Percentiles rank a stretch among this genome's conserved stretches.
These are phyloP conservation scores for Aspergillus hiratsukae DNA, from an alignment of 2,329 filamentous ascomycete genomes.

Conservation along the genomic window DNA sequence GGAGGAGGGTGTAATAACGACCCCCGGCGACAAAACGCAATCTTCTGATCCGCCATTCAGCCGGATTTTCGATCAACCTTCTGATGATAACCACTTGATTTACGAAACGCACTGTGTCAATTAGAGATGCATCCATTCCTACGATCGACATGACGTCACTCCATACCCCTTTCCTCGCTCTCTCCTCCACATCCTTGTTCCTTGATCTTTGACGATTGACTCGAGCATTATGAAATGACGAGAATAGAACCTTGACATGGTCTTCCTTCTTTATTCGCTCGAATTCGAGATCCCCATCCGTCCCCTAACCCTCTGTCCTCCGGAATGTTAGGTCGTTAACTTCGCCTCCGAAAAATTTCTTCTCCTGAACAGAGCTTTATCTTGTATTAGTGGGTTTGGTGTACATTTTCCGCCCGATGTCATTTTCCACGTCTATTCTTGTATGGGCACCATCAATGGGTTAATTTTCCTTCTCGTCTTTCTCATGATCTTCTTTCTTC, in stretches of 20 bases:
- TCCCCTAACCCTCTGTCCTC: neutral
- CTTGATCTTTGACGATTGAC: slow-evolving; percentile 1
- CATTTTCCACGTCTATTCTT: slow-evolving; percentile 25
- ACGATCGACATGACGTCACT: slow-evolving; percentile 3
- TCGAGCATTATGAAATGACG: slow-evolving; percentile 13
- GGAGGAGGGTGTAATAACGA: slow-evolving; percentile 42
- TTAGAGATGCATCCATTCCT: slow-evolving; percentile 19
- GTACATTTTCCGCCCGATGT: neutral
- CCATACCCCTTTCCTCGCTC: slow-evolving; percentile 7
- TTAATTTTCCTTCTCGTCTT: neutral
- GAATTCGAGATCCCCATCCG: neutral
- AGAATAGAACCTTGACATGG: slow-evolving; percentile 6
- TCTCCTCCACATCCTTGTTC: slow-evolving; percentile 3
- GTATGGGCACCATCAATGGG: slow-evolving; percentile 14
- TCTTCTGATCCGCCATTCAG: slow-evolving; percentile 44
- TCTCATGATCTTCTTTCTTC: slow-evolving; percentile 8
- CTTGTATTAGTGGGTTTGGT: neutral
- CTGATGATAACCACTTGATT: slow-evolving; percentile 28
- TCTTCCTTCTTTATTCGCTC: neutral
- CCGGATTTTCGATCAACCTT: slow-evolving; percentile 44
- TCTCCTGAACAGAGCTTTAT: neutral
- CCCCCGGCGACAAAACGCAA: slow-evolving; percentile 24
- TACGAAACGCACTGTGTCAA: slow-evolving; percentile 22
- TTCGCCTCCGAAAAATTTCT: neutral
- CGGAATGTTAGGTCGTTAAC: neutral